Percentiles rank a stretch among this genome's conserved stretches.
Evolutionary conservation across 495 filamentous ascomycete species (phyloP).

Genomic region (Trichoderma orchidacearum): DNA sequence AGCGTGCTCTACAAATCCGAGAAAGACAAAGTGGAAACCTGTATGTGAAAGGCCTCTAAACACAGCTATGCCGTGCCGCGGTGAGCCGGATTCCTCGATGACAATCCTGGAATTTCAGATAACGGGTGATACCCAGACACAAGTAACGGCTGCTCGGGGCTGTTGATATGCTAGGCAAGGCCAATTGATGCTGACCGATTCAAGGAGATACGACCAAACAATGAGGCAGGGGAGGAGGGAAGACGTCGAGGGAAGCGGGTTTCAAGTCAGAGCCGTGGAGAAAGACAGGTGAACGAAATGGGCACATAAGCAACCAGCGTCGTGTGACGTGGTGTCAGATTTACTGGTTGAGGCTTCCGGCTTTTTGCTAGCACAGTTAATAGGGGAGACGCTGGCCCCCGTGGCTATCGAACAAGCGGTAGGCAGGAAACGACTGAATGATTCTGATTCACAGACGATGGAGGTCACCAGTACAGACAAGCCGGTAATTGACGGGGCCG

Average conservation of each 20-base stretch:
- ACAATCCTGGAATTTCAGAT: not conserved
- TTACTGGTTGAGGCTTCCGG: not conserved
- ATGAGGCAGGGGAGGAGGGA: not conserved
- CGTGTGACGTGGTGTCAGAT: not conserved
- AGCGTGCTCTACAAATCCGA: not conserved
- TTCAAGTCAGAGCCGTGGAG: not conserved
- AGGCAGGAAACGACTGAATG: not conserved
- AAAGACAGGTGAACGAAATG: not conserved
- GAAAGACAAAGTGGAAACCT: not conserved
- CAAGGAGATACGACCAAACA: not conserved
- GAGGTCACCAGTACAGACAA: conserved; percentile 20
- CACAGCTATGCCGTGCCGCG: not conserved
- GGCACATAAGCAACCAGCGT: not conserved
- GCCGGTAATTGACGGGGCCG: conserved; percentile 15
- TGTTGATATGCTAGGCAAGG: not conserved
- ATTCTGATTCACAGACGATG: conserved; percentile 11
- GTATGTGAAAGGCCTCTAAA: not conserved
- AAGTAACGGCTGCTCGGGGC: not conserved
- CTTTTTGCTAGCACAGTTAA: not conserved
- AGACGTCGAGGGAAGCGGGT: not conserved
- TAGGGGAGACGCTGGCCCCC: not conserved
- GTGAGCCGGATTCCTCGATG: not conserved
- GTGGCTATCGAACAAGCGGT: not conserved
- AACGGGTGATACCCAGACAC: not conserved
- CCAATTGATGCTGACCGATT: not conserved